A percentile compares a stretch with the other conserved stretches of the same genome.
phyloP scores from a whole-genome alignment of 768 basidiomycete genomes.

The Hirschioporus abietinus region DNA sequence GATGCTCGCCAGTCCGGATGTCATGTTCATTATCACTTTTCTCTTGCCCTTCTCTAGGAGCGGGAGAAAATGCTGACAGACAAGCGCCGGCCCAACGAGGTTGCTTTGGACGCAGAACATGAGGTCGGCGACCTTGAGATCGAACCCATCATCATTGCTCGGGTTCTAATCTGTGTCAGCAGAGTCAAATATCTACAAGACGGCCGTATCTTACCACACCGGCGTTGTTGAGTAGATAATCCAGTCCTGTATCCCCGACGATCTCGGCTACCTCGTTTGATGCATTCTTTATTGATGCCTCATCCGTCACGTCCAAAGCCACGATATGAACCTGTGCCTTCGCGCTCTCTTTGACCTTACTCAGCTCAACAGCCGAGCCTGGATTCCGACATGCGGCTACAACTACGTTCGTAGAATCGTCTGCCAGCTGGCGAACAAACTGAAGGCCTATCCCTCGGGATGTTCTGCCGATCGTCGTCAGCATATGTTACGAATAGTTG shows the following conservation, averaged over 20 bases:
- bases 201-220: constrained; percentile 24
- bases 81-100: constrained; percentile 30
- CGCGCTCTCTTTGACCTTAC: constrained; percentile 13
- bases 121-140: constrained; percentile 20
- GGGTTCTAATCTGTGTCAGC: constrained; percentile 14
- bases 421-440: constrained; percentile 14
- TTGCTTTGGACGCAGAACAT: constrained; percentile 23
- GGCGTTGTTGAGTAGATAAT: constrained; percentile 37
- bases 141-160: constrained; percentile 23
- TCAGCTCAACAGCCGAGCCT: constrained; percentile 15
- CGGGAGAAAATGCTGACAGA: constrained; percentile 28
- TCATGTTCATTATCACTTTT: constrained; percentile 31
- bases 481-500: not conserved
- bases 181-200: not conserved
- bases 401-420: constrained; percentile 15
- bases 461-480: constrained; percentile 9
- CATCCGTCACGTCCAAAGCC: constrained; percentile 25
- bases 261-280: constrained; percentile 20
- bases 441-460: constrained; percentile 19
- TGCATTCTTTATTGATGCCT: constrained; percentile 23
- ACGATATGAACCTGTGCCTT: constrained; percentile 28
- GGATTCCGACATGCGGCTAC: constrained; percentile 22
- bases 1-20: constrained; percentile 29
- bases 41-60: constrained; percentile 27
- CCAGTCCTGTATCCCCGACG: constrained; percentile 26